phyloP scores from a whole-genome alignment of 1,139 yeast species.

The Zygosaccharomyces sapae region DNA sequence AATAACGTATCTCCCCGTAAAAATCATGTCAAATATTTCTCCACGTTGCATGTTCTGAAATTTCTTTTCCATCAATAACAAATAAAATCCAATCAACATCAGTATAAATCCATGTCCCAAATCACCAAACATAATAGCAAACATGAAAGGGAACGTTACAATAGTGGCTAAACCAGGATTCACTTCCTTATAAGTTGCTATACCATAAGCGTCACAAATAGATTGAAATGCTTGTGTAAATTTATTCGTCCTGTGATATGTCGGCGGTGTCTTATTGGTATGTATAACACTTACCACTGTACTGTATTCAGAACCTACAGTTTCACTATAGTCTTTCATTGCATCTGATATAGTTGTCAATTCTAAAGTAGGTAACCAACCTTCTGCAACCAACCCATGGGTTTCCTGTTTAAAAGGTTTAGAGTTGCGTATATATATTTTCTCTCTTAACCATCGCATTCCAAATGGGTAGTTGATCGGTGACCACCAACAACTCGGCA shows the following conservation, averaged over 20 bases:
- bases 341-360: slow-evolving; percentile 34
- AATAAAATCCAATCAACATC: slow-evolving; percentile 52
- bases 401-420: slow-evolving; percentile 63
- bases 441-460: slow-evolving; percentile 66
- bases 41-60: slow-evolving; percentile 61
- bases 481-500: slow-evolving; percentile 64
- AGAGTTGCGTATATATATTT: slow-evolving; percentile 61
- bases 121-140: slow-evolving; percentile 87
- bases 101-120: slow-evolving; percentile 73
- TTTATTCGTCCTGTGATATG: slow-evolving; percentile 71
- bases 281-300: slow-evolving; percentile 62
- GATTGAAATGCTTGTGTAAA: slow-evolving; percentile 73
- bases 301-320: slow-evolving; percentile 46
- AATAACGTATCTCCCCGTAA: slow-evolving; percentile 66
- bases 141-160: slow-evolving; percentile 80
- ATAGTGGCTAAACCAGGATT: slow-evolving; percentile 78
- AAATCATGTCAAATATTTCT: slow-evolving; percentile 82
- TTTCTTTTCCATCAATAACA: slow-evolving; percentile 59
- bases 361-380: slow-evolving; percentile 73
- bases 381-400: slow-evolving; percentile 67
- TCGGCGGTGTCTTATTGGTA: slow-evolving; percentile 71
- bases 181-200: slow-evolving; percentile 71
- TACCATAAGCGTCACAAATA: slow-evolving; percentile 77
- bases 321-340: slow-evolving; percentile 38
- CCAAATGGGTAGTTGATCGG: slow-evolving; percentile 65